Conservation (phyloP, 2,329 filamentous ascomycete species). For the Penicillium sp. region DNA sequence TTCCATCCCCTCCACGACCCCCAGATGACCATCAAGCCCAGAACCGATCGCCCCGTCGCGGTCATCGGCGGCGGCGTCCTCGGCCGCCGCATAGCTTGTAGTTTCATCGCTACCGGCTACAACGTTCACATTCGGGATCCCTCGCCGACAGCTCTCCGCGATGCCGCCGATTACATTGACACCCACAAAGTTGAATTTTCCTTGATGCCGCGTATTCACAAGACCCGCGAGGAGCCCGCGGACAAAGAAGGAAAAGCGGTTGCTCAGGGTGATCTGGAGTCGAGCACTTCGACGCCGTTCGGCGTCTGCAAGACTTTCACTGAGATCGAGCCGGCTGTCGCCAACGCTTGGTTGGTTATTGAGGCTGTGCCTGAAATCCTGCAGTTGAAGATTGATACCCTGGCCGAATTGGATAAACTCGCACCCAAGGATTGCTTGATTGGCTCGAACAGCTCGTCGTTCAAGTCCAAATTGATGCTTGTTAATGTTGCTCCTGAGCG, state of each 20-base stretch:
- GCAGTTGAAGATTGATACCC: conserved; percentile 47
- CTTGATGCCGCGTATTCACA: conserved; percentile 13
- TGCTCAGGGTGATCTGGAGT: conserved; percentile 20
- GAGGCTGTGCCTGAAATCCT: conserved; percentile 53
- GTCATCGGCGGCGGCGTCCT: conserved; percentile 41
- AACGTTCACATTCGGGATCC: conserved; percentile 25
- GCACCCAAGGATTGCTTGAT: conserved; percentile 49
- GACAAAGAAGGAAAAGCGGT: not conserved
- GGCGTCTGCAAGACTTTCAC: conserved; percentile 37
- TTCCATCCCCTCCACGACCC: not conserved
- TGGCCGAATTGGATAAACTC: conserved; percentile 44
- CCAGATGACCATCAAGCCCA: conserved; percentile 1
- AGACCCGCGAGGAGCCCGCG: not conserved
- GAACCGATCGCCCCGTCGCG: conserved; percentile 31
- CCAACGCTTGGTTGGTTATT: conserved; percentile 51
- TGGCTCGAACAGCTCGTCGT: conserved; percentile 51
- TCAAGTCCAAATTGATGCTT: conserved; percentile 50
- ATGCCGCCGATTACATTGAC: conserved; percentile 32
- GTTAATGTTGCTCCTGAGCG: conserved; percentile 31
- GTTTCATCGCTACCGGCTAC: conserved; percentile 28
- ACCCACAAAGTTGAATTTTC: conserved; percentile 29
- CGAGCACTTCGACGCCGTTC: conserved; percentile 20
- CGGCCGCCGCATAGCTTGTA: conserved; percentile 37
- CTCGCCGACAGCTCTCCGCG: conserved; percentile 26
- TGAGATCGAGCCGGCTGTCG: conserved; percentile 42